Evolutionary conservation across 208 protist genomes (phyloP).

Genomic region (Paratrypanosoma confusum): DNA sequence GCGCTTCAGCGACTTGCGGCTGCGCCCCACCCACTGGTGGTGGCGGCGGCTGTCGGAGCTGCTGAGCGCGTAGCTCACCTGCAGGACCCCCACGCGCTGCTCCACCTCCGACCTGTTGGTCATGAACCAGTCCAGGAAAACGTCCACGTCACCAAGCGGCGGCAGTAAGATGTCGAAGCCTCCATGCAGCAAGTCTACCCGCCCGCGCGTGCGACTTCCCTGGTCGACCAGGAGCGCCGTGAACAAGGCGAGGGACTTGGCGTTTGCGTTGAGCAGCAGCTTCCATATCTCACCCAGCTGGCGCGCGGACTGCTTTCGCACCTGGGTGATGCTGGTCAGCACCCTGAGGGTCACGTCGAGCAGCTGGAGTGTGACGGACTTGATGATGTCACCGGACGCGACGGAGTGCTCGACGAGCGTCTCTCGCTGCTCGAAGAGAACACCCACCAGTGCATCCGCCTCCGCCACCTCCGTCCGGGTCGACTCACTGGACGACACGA

Average conservation of each 20-base stretch:
- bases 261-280: constrained; percentile 17
- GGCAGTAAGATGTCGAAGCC: neutral
- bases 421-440: constrained; percentile 23
- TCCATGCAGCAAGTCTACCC: constrained; percentile 1
- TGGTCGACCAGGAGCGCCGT: constrained; percentile 5
- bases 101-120: constrained; percentile 1
- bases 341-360: constrained; percentile 34
- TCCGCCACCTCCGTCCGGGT: constrained; percentile 19
- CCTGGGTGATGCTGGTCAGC: constrained; percentile 5
- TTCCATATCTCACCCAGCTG: constrained; percentile 31
- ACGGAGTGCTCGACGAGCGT: constrained; percentile 34
- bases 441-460: constrained; percentile 26
- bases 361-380: constrained; percentile 20
- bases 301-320: constrained; percentile 4
- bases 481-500: constrained; percentile 26
- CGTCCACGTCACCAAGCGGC: neutral
- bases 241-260: constrained; percentile 1
- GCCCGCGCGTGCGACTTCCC: no score
- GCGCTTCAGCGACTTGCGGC: no score
- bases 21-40: neutral
- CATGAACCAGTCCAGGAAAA: neutral
- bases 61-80: constrained; percentile 1
- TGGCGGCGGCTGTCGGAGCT: constrained; percentile 7
- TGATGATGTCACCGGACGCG: constrained; percentile 29
- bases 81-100: neutral